Percentiles rank a stretch among this genome's conserved stretches.
Evolutionary conservation across 345 rosid genomes (phyloP).

Genomic region (Geranium rotundifolium): DNA sequence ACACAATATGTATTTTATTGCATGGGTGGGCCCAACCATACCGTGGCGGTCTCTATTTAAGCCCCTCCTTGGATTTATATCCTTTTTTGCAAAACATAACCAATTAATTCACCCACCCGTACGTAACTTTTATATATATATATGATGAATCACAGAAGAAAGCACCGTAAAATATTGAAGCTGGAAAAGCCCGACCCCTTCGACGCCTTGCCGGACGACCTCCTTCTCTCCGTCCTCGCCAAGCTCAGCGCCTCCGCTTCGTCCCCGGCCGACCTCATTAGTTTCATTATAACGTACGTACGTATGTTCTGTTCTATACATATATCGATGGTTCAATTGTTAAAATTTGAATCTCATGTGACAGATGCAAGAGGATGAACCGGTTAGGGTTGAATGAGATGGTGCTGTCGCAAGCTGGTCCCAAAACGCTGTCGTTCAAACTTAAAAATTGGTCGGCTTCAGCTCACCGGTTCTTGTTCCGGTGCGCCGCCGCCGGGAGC

Average conservation of each 20-base stretch:
- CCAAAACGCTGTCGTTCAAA: conserved; percentile 29
- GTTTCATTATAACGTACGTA: conserved; percentile 34
- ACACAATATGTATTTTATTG: too few relatives aligned
- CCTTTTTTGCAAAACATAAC: too few relatives aligned
- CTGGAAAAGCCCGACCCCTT: conserved; percentile 19
- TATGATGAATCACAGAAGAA: not conserved
- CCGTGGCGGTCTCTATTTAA: too few relatives aligned
- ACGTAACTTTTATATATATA: too few relatives aligned
- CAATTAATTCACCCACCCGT: too few relatives aligned
- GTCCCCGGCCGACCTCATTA: conserved; percentile 45
- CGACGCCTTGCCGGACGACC: conserved; percentile 50
- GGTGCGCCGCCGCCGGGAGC: conserved; percentile 48
- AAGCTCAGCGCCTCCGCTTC: conserved; percentile 48
- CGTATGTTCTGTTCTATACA: not conserved
- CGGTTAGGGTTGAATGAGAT: conserved; percentile 25
- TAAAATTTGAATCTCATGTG: not conserved
- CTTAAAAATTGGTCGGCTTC: conserved; percentile 51
- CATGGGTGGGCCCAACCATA: too few relatives aligned
- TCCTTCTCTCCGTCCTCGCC: conserved; percentile 35
- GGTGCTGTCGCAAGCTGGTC: conserved; percentile 37
- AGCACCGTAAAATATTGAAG: not conserved
- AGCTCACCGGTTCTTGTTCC: conserved; percentile 40
- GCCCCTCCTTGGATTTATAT: too few relatives aligned
- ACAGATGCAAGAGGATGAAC: conserved; percentile 45
- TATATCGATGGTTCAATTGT: not conserved